phyloP scores from a whole-genome alignment of 83 land plant species.

The Picea abies region DNA sequence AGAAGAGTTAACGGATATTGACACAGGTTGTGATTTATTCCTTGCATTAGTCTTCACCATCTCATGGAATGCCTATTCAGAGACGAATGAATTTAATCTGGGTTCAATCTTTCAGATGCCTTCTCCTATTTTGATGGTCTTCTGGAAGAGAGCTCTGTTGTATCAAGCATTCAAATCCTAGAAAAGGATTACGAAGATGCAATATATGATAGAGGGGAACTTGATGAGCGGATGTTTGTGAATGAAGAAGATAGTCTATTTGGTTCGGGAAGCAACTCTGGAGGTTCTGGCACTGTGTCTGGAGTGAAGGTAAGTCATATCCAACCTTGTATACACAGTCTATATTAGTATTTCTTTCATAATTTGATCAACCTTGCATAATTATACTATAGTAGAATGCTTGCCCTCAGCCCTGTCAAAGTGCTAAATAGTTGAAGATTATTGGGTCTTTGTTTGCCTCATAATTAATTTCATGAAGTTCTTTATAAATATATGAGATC shows the following conservation, averaged over 20 bases:
- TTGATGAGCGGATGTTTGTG: slow-evolving; percentile 87
- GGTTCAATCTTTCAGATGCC: slow-evolving; percentile 59
- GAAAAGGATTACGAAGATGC: slow-evolving; percentile 85
- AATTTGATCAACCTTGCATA: neutral
- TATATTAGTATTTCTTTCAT: neutral
- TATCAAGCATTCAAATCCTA: slow-evolving; percentile 50
- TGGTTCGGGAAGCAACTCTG: slow-evolving; percentile 62
- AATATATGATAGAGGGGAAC: slow-evolving; percentile 63
- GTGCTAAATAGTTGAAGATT: neutral
- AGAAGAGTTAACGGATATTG: slow-evolving; percentile 49
- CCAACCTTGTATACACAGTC: neutral
- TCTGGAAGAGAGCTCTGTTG: slow-evolving; percentile 60
- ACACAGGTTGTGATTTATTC: slow-evolving; percentile 51
- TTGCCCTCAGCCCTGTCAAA: neutral
- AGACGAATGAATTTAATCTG: neutral
- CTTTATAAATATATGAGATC: neutral
- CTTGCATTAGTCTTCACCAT: neutral
- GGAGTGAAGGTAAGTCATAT: slow-evolving; percentile 59
- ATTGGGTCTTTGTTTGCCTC: neutral
- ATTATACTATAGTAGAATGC: neutral
- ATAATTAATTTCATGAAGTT: neutral
- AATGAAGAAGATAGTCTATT: slow-evolving; percentile 78
- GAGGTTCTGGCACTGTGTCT: slow-evolving; percentile 43
- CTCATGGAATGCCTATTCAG: neutral
- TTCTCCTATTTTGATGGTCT: slow-evolving; percentile 80